Conservation (phyloP, 192 early-diverging fungal genomes). For the Linnemannia exigua region DNA sequence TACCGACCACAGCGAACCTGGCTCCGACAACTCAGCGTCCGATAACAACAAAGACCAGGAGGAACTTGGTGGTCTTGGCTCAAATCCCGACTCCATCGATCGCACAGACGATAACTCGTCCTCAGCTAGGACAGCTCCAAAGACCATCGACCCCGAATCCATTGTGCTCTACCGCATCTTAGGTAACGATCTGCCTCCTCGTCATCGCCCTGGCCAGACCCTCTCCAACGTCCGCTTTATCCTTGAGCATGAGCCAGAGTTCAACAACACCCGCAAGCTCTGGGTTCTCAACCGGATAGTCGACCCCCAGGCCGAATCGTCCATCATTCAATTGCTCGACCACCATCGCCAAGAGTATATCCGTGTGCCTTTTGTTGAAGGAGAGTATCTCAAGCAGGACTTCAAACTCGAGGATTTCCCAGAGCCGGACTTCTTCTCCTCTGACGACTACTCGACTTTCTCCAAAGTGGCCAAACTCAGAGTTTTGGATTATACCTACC, state of each 20-base stretch:
- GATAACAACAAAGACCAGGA: not conserved
- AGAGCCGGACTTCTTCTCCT: constrained; percentile 72
- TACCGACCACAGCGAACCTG: not conserved
- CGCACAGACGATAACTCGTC: not conserved
- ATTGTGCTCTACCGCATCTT: constrained; percentile 69
- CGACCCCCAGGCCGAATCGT: constrained; percentile 66
- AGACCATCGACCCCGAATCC: constrained; percentile 42
- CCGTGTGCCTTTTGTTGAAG: constrained; percentile 66
- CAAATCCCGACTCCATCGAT: not conserved
- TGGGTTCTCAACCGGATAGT: constrained; percentile 76
- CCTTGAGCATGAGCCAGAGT: constrained; percentile 69
- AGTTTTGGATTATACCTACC: constrained; percentile 72
- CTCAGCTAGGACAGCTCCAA: not conserved
- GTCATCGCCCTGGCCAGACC: constrained; percentile 73
- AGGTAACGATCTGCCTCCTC: constrained; percentile 74
- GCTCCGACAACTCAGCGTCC: constrained; percentile 4
- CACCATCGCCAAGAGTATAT: constrained; percentile 68
- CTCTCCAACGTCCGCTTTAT: constrained; percentile 72
- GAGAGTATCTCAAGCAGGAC: constrained; percentile 68
- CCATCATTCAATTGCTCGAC: constrained; percentile 67
- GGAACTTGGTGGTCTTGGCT: not conserved
- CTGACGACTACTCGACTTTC: constrained; percentile 69
- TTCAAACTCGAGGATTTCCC: constrained; percentile 75
- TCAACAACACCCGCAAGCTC: constrained; percentile 68
- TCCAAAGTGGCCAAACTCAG: constrained; percentile 71